These are phyloP conservation scores for Tilletia caries DNA, from an alignment of 1,284 basidiomycete species.

Conservation along the genomic window DNA sequence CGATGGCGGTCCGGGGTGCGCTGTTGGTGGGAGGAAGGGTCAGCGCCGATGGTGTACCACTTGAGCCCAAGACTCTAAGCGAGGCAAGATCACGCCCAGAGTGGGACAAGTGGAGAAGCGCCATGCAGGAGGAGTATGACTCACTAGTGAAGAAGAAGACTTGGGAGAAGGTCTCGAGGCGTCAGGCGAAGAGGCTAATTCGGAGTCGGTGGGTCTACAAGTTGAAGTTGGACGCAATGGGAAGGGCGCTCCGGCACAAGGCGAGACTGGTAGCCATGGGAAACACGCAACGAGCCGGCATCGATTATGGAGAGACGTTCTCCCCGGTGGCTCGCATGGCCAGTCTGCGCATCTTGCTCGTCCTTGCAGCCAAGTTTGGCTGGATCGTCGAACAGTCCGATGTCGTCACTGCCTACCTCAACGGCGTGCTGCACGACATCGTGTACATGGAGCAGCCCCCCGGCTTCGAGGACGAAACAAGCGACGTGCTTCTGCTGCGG, in stretches of 20 bases:
- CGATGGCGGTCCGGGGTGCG: too few species aligned
- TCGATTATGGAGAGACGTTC: neutral
- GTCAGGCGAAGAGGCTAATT: neutral
- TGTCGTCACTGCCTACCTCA: slow-evolving; percentile 1
- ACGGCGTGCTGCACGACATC: neutral
- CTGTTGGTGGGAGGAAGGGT: too few species aligned
- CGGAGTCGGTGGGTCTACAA: slow-evolving; percentile 11
- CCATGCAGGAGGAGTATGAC: neutral
- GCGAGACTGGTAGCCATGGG: neutral
- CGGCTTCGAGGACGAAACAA: neutral
- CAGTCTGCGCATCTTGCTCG: neutral
- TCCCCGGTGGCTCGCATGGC: neutral
- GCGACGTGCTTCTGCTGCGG: neutral
- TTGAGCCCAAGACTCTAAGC: slow-evolving; percentile 38
- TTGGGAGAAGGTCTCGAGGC: neutral
- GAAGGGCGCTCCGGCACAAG: neutral
- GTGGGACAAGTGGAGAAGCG: slow-evolving; percentile 19
- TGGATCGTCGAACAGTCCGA: neutral
- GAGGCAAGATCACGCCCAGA: slow-evolving; percentile 17
- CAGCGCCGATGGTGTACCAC: slow-evolving; percentile 37
- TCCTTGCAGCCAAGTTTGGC: neutral
- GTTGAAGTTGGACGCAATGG: neutral
- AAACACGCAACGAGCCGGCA: neutral
- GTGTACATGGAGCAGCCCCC: slow-evolving; percentile 2
- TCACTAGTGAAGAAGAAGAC: neutral